Conservation (phyloP, 257 asterid species). For the Lycium ferocissimum region DNA sequence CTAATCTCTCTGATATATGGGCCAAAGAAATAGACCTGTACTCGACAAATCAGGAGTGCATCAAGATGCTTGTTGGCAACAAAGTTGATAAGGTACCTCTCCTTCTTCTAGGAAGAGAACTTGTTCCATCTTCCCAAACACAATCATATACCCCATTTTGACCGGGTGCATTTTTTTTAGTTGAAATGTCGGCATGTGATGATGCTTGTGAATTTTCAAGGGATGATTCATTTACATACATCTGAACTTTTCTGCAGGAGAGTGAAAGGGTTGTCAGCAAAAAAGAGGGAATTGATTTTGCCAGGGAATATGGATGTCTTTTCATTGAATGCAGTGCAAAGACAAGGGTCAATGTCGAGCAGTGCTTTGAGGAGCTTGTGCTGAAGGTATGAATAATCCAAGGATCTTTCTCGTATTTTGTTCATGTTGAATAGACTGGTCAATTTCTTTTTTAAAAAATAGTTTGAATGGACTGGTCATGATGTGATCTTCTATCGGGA, state of each 20-base stretch:
- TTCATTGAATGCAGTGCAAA: conserved; percentile 98
- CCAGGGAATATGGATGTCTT: conserved; percentile 87
- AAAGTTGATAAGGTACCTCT: conserved; percentile 84
- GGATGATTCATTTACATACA: conserved; percentile 19
- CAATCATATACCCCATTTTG: neutral
- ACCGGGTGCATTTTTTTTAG: neutral
- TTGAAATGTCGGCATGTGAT: neutral
- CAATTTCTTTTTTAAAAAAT: neutral
- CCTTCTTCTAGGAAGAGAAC: neutral
- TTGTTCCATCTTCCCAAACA: neutral
- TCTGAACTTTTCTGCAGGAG: conserved; percentile 53
- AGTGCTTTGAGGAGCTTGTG: conserved; percentile 94
- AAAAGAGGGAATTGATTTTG: conserved; percentile 86
- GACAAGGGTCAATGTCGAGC: conserved; percentile 91
- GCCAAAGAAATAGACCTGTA: conserved; percentile 88
- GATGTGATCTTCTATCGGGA: neutral
- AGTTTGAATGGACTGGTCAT: neutral
- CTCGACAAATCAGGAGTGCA: conserved; percentile 87
- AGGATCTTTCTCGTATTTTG: neutral
- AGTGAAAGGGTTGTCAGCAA: conserved; percentile 88
- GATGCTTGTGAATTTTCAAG: conserved; percentile 17
- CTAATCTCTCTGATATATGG: conserved; percentile 89
- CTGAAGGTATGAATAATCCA: conserved; percentile 60
- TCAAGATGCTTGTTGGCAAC: conserved; percentile 97
- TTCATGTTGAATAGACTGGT: neutral